These are phyloP conservation scores for Gonium pectorale DNA, from an alignment of 139 green algal genomes.

Conservation along the genomic window DNA sequence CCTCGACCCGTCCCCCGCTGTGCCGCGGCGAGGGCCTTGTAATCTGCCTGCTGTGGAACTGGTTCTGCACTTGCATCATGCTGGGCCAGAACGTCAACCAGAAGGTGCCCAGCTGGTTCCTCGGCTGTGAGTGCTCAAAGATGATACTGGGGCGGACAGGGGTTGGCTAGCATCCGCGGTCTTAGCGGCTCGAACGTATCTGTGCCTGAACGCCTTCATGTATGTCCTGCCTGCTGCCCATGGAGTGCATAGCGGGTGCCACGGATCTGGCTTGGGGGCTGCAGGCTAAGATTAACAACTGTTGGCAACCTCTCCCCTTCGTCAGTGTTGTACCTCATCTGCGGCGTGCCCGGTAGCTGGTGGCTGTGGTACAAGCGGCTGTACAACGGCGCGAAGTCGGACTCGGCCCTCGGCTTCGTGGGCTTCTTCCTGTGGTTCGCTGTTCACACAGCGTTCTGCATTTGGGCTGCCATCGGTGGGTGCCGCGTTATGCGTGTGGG, in stretches of 20 bases:
- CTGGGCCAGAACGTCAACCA: conserved; percentile 46
- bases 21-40: conserved; percentile 65
- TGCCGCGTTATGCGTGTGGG: too few relatives aligned
- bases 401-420: conserved; percentile 63
- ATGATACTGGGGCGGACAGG: not conserved
- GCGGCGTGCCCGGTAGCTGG: conserved; percentile 70
- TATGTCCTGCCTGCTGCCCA: too few relatives aligned
- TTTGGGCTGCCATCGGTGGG: conserved; percentile 69
- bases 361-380: conserved; percentile 83
- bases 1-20: too few relatives aligned
- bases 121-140: conserved; percentile 32
- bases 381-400: conserved; percentile 72
- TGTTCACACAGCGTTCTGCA: conserved; percentile 72
- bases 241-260: too few relatives aligned
- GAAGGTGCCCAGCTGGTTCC: conserved; percentile 59
- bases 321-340: conserved; percentile 70
- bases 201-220: too few relatives aligned
- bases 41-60: conserved; percentile 63
- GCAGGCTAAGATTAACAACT: too few relatives aligned
- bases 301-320: not conserved
- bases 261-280: too few relatives aligned
- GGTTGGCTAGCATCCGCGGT: too few relatives aligned
- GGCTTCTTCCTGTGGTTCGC: conserved; percentile 79
- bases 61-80: conserved; percentile 59
- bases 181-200: too few relatives aligned